Percentiles rank a stretch among this genome's conserved stretches.
Evolutionary conservation across 73 alveolate genomes (phyloP).

Genomic region (Symbiodinium natans): DNA sequence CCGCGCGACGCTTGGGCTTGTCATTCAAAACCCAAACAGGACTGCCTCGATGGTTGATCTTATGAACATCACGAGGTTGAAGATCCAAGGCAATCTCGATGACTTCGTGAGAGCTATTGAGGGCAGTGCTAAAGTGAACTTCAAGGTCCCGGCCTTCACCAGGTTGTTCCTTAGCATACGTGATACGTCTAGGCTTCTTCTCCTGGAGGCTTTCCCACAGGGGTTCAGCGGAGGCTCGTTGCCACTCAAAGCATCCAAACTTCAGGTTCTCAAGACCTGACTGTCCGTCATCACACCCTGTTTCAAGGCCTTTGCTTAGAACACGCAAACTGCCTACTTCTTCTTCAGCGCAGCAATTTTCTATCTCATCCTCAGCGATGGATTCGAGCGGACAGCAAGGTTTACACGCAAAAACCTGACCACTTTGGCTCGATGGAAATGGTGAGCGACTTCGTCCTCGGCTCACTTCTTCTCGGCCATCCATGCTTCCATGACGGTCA

Average conservation of each 20-base stretch:
- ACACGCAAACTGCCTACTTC: too few species aligned
- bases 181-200: not conserved
- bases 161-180: not conserved
- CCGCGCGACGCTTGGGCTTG: not conserved
- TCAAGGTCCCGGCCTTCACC: not conserved
- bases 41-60: not conserved
- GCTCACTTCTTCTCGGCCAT: not conserved
- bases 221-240: too few species aligned
- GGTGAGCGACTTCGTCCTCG: not conserved
- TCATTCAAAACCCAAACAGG: not conserved
- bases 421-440: too few species aligned
- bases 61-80: not conserved
- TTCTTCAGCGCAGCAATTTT: too few species aligned
- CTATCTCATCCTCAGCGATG: too few species aligned
- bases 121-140: not conserved
- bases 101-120: not conserved
- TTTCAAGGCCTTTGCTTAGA: not conserved
- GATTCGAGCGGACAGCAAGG: too few species aligned
- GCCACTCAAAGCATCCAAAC: not conserved
- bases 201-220: not conserved
- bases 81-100: not conserved
- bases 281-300: not conserved
- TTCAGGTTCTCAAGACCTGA: not conserved
- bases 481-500: not conserved
- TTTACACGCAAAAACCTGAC: too few species aligned